Conservation (phyloP, 257 asterid species). For the Solanum chilense region DNA sequence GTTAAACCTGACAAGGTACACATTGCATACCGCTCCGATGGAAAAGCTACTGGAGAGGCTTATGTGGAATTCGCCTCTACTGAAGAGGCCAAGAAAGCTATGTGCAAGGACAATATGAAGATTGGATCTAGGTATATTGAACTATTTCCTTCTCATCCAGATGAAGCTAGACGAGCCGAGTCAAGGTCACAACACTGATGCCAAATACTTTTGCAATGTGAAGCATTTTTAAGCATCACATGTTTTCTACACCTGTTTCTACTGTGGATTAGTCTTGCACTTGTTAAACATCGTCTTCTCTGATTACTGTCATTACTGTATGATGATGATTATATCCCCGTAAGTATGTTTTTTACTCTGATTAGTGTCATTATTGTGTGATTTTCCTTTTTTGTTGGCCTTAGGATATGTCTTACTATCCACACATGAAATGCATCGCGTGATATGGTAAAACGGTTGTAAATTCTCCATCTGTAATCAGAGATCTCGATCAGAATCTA, state of each 20-base stretch:
- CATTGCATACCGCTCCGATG: conserved; percentile 63
- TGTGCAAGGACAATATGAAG: conserved; percentile 77
- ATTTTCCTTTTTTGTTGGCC: neutral
- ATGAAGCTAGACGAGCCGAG: conserved; percentile 62
- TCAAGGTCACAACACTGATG: conserved; percentile 48
- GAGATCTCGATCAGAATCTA: neutral
- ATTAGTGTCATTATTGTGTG: neutral
- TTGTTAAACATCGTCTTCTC: neutral
- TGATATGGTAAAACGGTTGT: neutral
- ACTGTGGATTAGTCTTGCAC: neutral
- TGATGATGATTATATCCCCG: neutral
- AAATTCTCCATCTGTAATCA: neutral
- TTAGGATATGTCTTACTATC: neutral
- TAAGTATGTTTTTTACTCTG: neutral
- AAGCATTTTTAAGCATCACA: neutral
- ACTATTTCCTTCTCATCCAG: conserved; percentile 75
- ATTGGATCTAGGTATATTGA: conserved; percentile 87
- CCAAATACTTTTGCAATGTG: neutral
- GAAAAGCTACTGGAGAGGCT: conserved; percentile 95
- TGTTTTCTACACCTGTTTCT: neutral
- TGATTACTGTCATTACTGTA: neutral
- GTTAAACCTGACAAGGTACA: conserved; percentile 56
- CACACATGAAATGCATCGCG: neutral
- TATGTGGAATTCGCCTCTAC: conserved; percentile 64
- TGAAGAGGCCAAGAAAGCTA: conserved; percentile 79